Evolutionary conservation across 305 asterid species (phyloP), one percentile per base, ranked within the genome.

Genomic region (Fraxinus velutina): DNA sequence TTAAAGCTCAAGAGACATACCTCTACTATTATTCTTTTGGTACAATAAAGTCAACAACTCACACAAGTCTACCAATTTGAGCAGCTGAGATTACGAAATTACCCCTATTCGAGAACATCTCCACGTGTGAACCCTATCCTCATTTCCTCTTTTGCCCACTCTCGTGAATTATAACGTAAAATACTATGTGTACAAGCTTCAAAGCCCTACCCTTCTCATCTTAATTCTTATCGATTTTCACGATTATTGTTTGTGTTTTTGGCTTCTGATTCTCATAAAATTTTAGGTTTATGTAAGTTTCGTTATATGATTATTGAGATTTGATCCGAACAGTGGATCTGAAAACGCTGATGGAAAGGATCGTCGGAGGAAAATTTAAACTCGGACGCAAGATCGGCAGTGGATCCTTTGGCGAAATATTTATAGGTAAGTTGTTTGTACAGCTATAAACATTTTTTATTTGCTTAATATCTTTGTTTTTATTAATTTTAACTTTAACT

Each of bases 311-410:
- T 84, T 64, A 27, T 83, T 83, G 88, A 71, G 87, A 78, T 79
- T 88, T 78, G 86, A 82, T 64, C 32, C n/a, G 72, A 64, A 3
- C n/a, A 22, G 72, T 3, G 72, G 72, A 64, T 84, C 90, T 87
- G 86, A 94, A 64, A 64, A 64, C 72, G 72, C 32, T 64, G 72
- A 64, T 94, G 98, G 98, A 94, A 78, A 88, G 97, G 88, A 87
- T 94, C 78, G 92, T 93, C 78, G 97, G 95, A 81, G 95, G 96
- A 73, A 94, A 93, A 92, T 94, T 86, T 90, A 93, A 93, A 91
- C 97, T 94, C 57, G 98, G 98, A 75, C 97, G 98, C 47, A 94
- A 94, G 90, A 94, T 94, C 92, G 98, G 98, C 12, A 93, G 98
- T 82, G 98, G 97, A 87, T 93, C 98, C 33, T 94, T 94, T 76